Conservation (phyloP, 2,329 filamentous ascomycete genomes). For the Paramyrothecium sp. region DNA sequence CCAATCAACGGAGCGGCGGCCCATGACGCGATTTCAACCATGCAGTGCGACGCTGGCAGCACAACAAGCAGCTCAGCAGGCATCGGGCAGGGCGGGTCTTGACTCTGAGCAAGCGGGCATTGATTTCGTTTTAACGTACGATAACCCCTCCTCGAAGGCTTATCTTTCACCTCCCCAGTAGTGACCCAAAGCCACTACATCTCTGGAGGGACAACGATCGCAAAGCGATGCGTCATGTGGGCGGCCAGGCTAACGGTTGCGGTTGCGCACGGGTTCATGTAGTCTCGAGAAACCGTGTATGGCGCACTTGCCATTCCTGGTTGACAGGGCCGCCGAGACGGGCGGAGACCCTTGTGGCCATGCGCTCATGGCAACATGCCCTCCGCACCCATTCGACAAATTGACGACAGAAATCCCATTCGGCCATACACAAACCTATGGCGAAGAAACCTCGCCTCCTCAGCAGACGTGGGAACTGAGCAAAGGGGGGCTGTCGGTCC, state of each 20-base stretch:
- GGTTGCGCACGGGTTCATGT: slow-evolving; percentile 42
- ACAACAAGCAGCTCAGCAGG: slow-evolving; percentile 18
- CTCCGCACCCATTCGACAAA: slow-evolving; percentile 62
- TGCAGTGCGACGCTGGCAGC: slow-evolving; percentile 17
- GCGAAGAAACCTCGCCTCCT: slow-evolving; percentile 33
- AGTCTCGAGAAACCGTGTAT: slow-evolving; percentile 91
- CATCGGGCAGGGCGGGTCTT: slow-evolving; percentile 38
- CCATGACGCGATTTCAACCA: slow-evolving; percentile 27
- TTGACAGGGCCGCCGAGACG: slow-evolving; percentile 57
- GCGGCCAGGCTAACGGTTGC: slow-evolving; percentile 40
- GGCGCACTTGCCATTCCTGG: slow-evolving; percentile 80
- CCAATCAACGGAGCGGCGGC: slow-evolving; percentile 18
- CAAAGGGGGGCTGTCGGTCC: slow-evolving; percentile 72
- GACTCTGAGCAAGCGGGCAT: slow-evolving; percentile 83
- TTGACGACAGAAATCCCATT: slow-evolving; percentile 52
- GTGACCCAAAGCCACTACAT: slow-evolving; percentile 28
- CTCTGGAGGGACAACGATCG: slow-evolving; percentile 8
- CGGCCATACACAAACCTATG: slow-evolving; percentile 40
- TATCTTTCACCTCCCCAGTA: slow-evolving; percentile 65
- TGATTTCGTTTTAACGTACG: slow-evolving; percentile 91
- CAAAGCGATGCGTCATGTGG: slow-evolving; percentile 1
- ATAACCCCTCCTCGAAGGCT: slow-evolving; percentile 57
- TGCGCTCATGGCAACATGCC: slow-evolving; percentile 89
- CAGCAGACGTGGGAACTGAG: slow-evolving; percentile 79
- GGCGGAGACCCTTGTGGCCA: slow-evolving; percentile 79